Percentiles rank a stretch among this genome's conserved stretches.
Conservation (phyloP, 345 rosid species). For the Garcia nutans region DNA sequence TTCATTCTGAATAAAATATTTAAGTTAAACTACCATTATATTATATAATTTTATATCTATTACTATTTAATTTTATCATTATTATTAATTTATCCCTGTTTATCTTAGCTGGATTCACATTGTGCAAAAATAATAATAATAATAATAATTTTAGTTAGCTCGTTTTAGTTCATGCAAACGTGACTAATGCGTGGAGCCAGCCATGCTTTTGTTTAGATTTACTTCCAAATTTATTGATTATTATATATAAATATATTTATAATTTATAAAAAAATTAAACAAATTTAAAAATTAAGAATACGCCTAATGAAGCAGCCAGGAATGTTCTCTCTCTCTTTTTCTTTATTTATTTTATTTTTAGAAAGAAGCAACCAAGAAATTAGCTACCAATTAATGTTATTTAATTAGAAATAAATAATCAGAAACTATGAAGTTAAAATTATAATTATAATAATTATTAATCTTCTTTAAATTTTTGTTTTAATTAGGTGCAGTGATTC, state of each 20-base stretch:
- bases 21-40: too few relatives aligned
- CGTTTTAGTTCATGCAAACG: neutral
- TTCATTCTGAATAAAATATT: too few relatives aligned
- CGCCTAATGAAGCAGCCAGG: neutral
- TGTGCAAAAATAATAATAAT: neutral
- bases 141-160: neutral
- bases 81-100: too few relatives aligned
- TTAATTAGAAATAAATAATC: neutral
- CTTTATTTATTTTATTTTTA: neutral
- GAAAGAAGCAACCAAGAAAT: too few relatives aligned
- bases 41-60: too few relatives aligned
- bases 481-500: too few relatives aligned
- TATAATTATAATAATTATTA: too few relatives aligned
- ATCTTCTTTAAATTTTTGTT: too few relatives aligned
- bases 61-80: too few relatives aligned
- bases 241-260: neutral
- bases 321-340: neutral
- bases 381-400: too few relatives aligned
- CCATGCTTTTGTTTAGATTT: neutral
- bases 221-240: too few relatives aligned
- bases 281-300: neutral
- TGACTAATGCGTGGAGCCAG: neutral
- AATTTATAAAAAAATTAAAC: too few relatives aligned
- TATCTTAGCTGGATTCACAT: slow-evolving; percentile 6
- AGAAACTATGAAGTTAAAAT: neutral